Percentiles rank a stretch among this genome's conserved stretches.
phyloP scores from a whole-genome alignment of 805 yeast genomes.

The Saturnispora diversa region DNA sequence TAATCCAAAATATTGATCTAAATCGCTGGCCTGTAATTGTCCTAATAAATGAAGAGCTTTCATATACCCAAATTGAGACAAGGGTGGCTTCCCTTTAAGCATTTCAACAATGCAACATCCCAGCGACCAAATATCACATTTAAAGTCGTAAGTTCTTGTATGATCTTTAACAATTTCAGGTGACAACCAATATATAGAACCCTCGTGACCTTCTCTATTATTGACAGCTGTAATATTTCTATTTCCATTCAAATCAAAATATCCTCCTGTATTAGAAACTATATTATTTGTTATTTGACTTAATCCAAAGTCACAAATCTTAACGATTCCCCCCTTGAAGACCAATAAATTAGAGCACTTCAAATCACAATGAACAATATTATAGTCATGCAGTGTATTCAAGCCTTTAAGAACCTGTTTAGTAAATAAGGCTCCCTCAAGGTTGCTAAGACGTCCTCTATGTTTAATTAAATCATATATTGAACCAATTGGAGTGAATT shows the following conservation, averaged over 20 bases:
- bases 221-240: no score
- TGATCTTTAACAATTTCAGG: slow-evolving; percentile 68
- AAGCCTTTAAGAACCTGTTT: slow-evolving; percentile 1
- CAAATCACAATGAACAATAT: slow-evolving; percentile 70
- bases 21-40: slow-evolving; percentile 63
- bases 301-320: slow-evolving; percentile 73
- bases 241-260: no score
- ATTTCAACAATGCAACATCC: slow-evolving; percentile 94
- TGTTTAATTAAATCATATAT: slow-evolving; percentile 4
- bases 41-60: slow-evolving; percentile 81
- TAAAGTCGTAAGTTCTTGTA: slow-evolving; percentile 61
- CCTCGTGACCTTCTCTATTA: slow-evolving; percentile 45
- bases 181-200: slow-evolving; percentile 99
- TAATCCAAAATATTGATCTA: no score
- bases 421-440: slow-evolving; percentile 1
- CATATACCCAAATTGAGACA: slow-evolving; percentile 65
- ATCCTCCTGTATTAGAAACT: background rate
- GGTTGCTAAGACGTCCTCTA: background rate
- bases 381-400: slow-evolving; percentile 34
- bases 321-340: slow-evolving; percentile 44
- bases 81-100: slow-evolving; percentile 81
- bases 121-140: slow-evolving; percentile 88
- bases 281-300: slow-evolving; percentile 31
- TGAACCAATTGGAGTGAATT: slow-evolving; percentile 27
- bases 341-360: slow-evolving; percentile 68